Evolutionary conservation across 1,284 basidiomycete genomes (phyloP), one percentile per base, ranked within the genome.

Genomic region (Mycosarcoma maydis): DNA sequence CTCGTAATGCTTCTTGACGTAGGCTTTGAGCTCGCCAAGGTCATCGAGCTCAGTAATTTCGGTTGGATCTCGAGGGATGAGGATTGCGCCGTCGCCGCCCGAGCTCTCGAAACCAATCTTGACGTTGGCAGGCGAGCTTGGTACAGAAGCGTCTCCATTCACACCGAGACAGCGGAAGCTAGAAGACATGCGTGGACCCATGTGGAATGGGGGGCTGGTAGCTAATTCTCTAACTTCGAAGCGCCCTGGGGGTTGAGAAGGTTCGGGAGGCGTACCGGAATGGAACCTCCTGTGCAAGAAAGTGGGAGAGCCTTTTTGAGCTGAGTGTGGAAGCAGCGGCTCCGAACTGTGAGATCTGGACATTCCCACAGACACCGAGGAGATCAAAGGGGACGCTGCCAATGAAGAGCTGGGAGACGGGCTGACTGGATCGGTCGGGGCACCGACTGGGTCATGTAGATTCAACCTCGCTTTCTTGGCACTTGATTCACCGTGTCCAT

Each of bases 21-120:
- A 73, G 13, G 56, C 71, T 36, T 75, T 77, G 36, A 77, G 64
- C 8, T 69, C 67, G 16, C 75, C 75, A 13, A 72, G 46, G 38
- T 77, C 65, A 26, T 55, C 60, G 38, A 77, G 53, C 23, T 61
- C 43, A 24, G 67, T 60, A 9, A 71, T 52, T 45, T 73, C 66
- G 23, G 68, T 70, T 2, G 75, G 75, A 37, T 73, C 73, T 24
- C 73, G 72, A 27, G 73, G 65, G 30, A 75, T 54, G 9, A 77
- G 61, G 27, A 77, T 57, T 14, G 73, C 73, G 14, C 73, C 75
- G 24, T 75, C 70, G 16, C 75, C 75, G 14, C 75, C 75, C 11
- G 48, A 43, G 29, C 66, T 68, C 36, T 77, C 72, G 30, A 77
- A 77, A 32, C 55, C 49, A 20, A 75, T 55, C 47, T 62, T 72